Evolutionary conservation across 495 filamentous ascomycete genomes (phyloP), one percentile per base, ranked within the genome.

Genomic region (Pyronema domesticum): DNA sequence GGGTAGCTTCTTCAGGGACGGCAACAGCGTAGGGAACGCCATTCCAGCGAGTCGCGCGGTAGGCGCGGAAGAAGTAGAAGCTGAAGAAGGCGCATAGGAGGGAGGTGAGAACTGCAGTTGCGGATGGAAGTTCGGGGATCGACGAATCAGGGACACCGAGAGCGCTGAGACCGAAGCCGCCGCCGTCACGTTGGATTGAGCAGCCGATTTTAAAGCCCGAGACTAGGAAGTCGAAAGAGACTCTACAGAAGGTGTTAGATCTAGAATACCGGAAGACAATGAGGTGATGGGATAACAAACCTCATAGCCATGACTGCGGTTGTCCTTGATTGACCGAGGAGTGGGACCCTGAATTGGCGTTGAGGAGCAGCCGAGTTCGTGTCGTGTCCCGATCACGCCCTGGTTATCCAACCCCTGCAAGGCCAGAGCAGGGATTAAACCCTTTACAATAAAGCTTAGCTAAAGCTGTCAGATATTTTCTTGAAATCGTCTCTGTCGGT

Each of bases 11-110:
- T 37, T 73, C 62, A 6, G 82, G 82, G 15, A 80, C 39, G 1
- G 75, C 73, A 8, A 83, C 74, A 52, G 70, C 69, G 65, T 80
- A 83, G 3, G 70, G 51, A 18, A 82, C 73, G 1, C 75, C 72
- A 17, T 69, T 68, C 43, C 53, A 65, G 8, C 36, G 43, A 10
- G 37, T 42, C 4, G 51, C 68, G 80, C 77, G 58, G 59, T 58
- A 59, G 19, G 59, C 57, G 11, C 46, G 40, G 3, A 70, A 55
- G 36, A 58, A 62, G 9, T 64, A 33, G 14, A 57, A 43, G 7
- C 59, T 58, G 50, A 60, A 37, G 33, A 58, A 23, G 17, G 55
- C 14, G 23, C 49, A 23, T 17, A 58, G 45, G 46, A 57, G n/a
- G 1, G 62, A 55, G 6, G 51, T 8, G 14, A 37, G 17, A 50